A percentile compares a stretch with the other conserved stretches of the same genome.
phyloP scores from a whole-genome alignment of 495 filamentous ascomycete species.

The Evernia prunastri region DNA sequence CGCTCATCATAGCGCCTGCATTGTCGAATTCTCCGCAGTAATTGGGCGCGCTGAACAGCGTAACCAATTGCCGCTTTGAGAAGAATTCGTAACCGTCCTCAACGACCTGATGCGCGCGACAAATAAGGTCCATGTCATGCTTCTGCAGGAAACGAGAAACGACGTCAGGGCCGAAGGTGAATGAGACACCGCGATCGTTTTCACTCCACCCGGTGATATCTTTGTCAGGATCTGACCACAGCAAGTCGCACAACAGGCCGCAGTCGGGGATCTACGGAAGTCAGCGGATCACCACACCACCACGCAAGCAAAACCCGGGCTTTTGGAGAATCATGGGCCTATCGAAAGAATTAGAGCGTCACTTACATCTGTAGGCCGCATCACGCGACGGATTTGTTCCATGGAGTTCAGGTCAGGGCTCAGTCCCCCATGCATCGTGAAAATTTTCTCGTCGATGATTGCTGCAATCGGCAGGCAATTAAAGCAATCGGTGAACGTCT shows the following conservation, averaged over 20 bases:
- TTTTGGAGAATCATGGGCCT: conserved; percentile 30
- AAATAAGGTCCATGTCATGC: conserved; percentile 99
- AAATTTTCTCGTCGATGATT: conserved; percentile 99
- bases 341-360: neutral
- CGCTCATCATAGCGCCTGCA: conserved; percentile 99
- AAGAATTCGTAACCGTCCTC: conserved; percentile 99
- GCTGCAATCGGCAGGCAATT: conserved; percentile 99
- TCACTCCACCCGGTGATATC: conserved; percentile 99
- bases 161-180: conserved; percentile 98
- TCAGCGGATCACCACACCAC: conserved; percentile 43
- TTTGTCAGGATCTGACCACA: conserved; percentile 99
- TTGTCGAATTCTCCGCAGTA: conserved; percentile 99
- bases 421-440: conserved; percentile 98
- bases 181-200: conserved; percentile 96
- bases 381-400: conserved; percentile 98
- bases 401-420: conserved; percentile 98
- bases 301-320: conserved; percentile 5
- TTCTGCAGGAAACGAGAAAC: conserved; percentile 98
- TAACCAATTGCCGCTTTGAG: conserved; percentile 95
- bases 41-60: conserved; percentile 96
- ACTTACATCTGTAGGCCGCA: conserved; percentile 97
- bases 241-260: conserved; percentile 90
- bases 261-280: conserved; percentile 87
- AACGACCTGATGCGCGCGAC: conserved; percentile 96
- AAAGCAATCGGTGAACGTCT: conserved; percentile 99